Evolutionary conservation across 2,329 filamentous ascomycete species (phyloP).

Genomic region (Aspergillus uvarum): DNA sequence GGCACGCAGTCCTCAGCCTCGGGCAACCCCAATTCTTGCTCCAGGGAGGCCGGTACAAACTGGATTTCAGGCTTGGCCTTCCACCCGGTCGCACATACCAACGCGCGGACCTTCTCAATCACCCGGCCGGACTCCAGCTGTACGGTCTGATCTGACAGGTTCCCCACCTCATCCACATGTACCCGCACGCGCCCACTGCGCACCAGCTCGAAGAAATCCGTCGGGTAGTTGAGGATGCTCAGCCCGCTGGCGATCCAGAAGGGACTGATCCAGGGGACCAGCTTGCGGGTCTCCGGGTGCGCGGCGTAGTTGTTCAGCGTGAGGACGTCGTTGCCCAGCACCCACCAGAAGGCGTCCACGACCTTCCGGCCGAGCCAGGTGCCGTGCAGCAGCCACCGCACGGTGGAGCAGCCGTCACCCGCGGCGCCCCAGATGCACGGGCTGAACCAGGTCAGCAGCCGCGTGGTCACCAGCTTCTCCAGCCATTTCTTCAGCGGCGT

Average conservation of each 20-base stretch:
- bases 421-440: slow-evolving; percentile 70
- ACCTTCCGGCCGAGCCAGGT: slow-evolving; percentile 52
- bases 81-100: slow-evolving; percentile 62
- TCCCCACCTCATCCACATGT: slow-evolving; percentile 55
- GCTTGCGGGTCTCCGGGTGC: slow-evolving; percentile 46
- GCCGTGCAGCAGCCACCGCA: slow-evolving; percentile 51
- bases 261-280: slow-evolving; percentile 47
- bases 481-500: slow-evolving; percentile 67
- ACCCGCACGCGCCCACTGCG: slow-evolving; percentile 55
- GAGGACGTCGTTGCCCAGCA: slow-evolving; percentile 51
- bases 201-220: slow-evolving; percentile 58
- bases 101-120: slow-evolving; percentile 52
- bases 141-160: slow-evolving; percentile 55
- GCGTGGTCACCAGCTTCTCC: slow-evolving; percentile 66
- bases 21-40: slow-evolving; percentile 51
- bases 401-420: slow-evolving; percentile 52
- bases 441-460: slow-evolving; percentile 70
- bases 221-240: slow-evolving; percentile 62
- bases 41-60: slow-evolving; percentile 48
- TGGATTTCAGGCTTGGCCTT: slow-evolving; percentile 49
- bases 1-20: slow-evolving; percentile 36
- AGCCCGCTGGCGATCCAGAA: slow-evolving; percentile 59
- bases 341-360: slow-evolving; percentile 55
- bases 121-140: slow-evolving; percentile 56
- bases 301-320: slow-evolving; percentile 48